Conservation (phyloP, 148 eudicot species). For the Rhododendron ferrugineum region DNA sequence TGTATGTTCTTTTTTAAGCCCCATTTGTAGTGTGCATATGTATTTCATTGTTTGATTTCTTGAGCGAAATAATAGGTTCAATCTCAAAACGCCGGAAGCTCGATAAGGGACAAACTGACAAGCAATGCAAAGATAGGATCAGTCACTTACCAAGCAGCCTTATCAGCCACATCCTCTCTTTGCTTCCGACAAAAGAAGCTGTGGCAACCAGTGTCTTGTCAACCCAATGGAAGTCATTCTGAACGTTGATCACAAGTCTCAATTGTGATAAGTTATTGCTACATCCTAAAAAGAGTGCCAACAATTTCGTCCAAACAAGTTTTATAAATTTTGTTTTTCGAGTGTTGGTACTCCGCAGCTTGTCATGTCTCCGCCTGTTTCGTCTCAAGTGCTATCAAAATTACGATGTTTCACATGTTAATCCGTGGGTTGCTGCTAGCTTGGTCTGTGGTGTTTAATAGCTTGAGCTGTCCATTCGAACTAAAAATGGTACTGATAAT, state of each 20-base stretch:
- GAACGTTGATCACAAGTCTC: not conserved
- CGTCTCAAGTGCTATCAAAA: not conserved
- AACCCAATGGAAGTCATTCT: not conserved
- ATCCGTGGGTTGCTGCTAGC: constrained; percentile 7
- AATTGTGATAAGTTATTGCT: not conserved
- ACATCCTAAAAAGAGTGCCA: not conserved
- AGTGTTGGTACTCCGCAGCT: constrained; percentile 1
- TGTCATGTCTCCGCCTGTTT: constrained; percentile 6
- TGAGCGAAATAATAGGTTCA: not conserved
- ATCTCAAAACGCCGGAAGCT: not conserved
- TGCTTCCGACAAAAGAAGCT: constrained; percentile 3
- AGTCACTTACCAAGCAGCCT: not conserved
- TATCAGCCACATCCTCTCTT: not conserved
- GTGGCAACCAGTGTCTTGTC: constrained; percentile 5
- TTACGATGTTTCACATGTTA: not conserved
- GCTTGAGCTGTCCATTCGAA: constrained; percentile 3
- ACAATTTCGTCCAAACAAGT: not conserved
- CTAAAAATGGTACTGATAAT: not conserved
- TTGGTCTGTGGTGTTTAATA: constrained; percentile 3
- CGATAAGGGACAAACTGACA: not conserved
- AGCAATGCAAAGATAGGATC: not conserved
- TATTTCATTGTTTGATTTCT: not conserved
- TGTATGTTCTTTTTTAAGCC: too few relatives aligned
- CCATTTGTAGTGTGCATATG: not conserved
- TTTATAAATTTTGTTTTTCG: constrained; percentile 10